These are phyloP conservation scores for Penicillium aurantiogriseum DNA, from an alignment of 2,329 filamentous ascomycete species.

Conservation along the genomic window DNA sequence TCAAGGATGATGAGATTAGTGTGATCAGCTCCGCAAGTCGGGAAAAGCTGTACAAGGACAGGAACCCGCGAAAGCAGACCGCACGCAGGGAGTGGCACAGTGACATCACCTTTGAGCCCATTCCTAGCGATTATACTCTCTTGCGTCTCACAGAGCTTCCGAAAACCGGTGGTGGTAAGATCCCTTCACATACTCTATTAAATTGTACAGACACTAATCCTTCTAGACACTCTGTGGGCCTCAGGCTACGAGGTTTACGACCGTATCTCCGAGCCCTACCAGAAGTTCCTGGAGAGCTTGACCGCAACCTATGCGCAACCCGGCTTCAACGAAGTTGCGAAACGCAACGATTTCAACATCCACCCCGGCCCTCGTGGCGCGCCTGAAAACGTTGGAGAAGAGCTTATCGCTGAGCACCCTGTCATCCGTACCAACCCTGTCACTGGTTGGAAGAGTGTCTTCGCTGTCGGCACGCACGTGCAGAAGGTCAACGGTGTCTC, in stretches of 20 bases:
- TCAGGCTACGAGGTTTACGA: constrained; percentile 46
- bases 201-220: neutral
- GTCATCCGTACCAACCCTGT: constrained; percentile 54
- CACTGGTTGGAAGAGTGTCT: constrained; percentile 41
- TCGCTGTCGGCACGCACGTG: constrained; percentile 33
- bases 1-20: constrained; percentile 50
- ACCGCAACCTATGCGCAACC: constrained; percentile 38
- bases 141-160: constrained; percentile 47
- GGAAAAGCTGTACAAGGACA: constrained; percentile 41
- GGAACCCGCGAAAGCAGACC: constrained; percentile 31
- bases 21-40: constrained; percentile 47
- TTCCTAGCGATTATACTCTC: constrained; percentile 50
- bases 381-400: constrained; percentile 56
- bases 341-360: constrained; percentile 30
- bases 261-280: constrained; percentile 38
- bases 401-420: constrained; percentile 49
- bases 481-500: constrained; percentile 35
- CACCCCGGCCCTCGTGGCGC: constrained; percentile 45
- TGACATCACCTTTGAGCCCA: constrained; percentile 51
- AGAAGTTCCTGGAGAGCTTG: constrained; percentile 40
- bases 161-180: constrained; percentile 42
- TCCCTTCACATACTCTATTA: too few relatives aligned
- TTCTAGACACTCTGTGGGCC: constrained; percentile 45
- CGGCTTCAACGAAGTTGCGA: constrained; percentile 30
- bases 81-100: constrained; percentile 47